phyloP scores from a whole-genome alignment of 352 stramenopile species.

The Lagenidium sp. region DNA sequence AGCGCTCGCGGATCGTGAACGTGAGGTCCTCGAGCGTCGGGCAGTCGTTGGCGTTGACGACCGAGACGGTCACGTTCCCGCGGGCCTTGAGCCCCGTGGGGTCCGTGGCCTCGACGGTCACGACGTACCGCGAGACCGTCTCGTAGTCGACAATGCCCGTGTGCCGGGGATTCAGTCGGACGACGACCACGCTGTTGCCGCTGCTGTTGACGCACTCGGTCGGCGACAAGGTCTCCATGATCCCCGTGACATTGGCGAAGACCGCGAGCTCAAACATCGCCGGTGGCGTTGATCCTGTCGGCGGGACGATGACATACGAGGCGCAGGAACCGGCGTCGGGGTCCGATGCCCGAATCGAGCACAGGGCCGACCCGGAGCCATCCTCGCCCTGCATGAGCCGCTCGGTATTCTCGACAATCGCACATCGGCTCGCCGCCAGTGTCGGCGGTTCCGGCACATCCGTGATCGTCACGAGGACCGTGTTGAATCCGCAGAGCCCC shows the following conservation, averaged over 20 bases:
- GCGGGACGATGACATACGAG: constrained; percentile 37
- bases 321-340: constrained; percentile 30
- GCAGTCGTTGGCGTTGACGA: constrained; percentile 50
- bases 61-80: constrained; percentile 18
- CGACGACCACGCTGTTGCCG: constrained; percentile 8
- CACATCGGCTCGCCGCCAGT: constrained; percentile 19
- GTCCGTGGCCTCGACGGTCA: constrained; percentile 23
- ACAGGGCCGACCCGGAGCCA: constrained; percentile 8
- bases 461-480: constrained; percentile 19
- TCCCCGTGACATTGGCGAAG: neutral
- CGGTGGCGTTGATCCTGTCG: too few relatives aligned
- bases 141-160: constrained; percentile 28
- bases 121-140: constrained; percentile 15
- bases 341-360: constrained; percentile 28
- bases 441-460: constrained; percentile 29
- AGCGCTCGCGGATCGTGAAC: constrained; percentile 36
- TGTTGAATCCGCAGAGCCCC: constrained; percentile 25
- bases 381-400: constrained; percentile 10
- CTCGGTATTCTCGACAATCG: constrained; percentile 35
- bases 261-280: constrained; percentile 4
- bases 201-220: constrained; percentile 8
- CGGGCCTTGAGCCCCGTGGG: constrained; percentile 20
- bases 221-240: constrained; percentile 1
- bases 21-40: constrained; percentile 21
- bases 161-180: neutral